Percentiles rank a stretch among this genome's conserved stretches.
These are phyloP conservation scores for Trifolium fragiferum DNA, from an alignment of 306 rosid genomes.

Conservation along the genomic window DNA sequence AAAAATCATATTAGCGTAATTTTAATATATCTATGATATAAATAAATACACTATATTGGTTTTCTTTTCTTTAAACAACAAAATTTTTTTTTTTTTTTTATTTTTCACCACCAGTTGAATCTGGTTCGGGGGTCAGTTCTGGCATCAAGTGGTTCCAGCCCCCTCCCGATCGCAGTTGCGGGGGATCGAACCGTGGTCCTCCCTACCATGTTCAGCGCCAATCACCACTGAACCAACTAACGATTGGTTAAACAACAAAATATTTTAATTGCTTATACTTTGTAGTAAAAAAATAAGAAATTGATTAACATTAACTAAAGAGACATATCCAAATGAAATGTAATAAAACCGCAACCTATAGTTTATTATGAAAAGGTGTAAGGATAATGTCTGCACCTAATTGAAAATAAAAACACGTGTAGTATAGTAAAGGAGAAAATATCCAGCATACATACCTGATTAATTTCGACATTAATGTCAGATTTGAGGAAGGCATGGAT, in stretches of 20 bases:
- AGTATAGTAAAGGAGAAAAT: conserved; percentile 14
- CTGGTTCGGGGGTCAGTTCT: too few relatives aligned
- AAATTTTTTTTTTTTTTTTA: too few relatives aligned
- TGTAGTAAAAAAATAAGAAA: background rate
- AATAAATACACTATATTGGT: too few relatives aligned
- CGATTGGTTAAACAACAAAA: background rate
- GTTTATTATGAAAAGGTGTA: conserved; percentile 33
- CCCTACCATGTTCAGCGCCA: too few relatives aligned
- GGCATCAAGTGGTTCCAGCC: too few relatives aligned
- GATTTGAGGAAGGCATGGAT: conserved; percentile 2
- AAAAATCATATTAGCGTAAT: too few relatives aligned
- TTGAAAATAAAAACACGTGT: conserved; percentile 30
- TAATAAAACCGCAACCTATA: conserved; percentile 23
- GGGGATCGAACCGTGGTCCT: too few relatives aligned
- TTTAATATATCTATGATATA: too few relatives aligned
- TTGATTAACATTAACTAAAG: background rate
- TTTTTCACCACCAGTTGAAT: too few relatives aligned
- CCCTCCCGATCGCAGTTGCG: too few relatives aligned
- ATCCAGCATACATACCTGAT: conserved; percentile 10
- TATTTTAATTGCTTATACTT: background rate
- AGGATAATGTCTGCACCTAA: conserved; percentile 36
- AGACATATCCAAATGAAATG: conserved; percentile 11
- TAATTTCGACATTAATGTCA: conserved; percentile 31
- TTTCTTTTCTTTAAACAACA: background rate
- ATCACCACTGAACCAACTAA: too few relatives aligned